Evolutionary conservation across 2,329 filamentous ascomycete species (phyloP).

Genomic region (Colletotrichum shisoi): DNA sequence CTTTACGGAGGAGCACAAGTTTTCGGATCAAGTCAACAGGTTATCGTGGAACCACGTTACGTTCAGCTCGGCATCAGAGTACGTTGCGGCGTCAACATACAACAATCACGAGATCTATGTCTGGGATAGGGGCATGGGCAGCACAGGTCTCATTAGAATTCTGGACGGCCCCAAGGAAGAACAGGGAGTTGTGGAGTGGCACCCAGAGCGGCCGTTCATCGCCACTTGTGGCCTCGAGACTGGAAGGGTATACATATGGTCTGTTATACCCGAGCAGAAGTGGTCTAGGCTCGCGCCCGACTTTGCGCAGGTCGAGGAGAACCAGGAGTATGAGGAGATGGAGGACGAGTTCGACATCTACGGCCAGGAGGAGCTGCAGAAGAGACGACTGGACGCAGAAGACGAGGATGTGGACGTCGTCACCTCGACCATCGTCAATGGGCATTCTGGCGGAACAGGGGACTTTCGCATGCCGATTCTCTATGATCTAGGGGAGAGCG

Average conservation of each 20-base stretch:
- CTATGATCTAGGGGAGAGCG: conserved; percentile 90
- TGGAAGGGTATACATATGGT: conserved; percentile 94
- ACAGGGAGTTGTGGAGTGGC: conserved; percentile 96
- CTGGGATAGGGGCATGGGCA: conserved; percentile 94
- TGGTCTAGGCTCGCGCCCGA: conserved; percentile 98
- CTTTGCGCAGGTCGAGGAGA: conserved; percentile 97
- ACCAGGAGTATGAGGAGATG: conserved; percentile 92
- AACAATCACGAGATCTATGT: conserved; percentile 99
- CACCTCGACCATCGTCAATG: conserved; percentile 69
- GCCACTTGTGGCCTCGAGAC: conserved; percentile 93
- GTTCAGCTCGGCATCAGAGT: conserved; percentile 92
- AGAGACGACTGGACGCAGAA: conserved; percentile 86
- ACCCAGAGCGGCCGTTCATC: conserved; percentile 84
- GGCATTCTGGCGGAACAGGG: conserved; percentile 57
- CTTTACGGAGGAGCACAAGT: conserved; percentile 94
- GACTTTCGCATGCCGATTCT: conserved; percentile 90
- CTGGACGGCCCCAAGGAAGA: conserved; percentile 97
- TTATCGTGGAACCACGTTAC: conserved; percentile 97
- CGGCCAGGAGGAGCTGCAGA: conserved; percentile 91
- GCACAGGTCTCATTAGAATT: conserved; percentile 81
- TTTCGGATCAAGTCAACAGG: conserved; percentile 95
- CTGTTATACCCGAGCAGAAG: conserved; percentile 90
- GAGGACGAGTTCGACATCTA: conserved; percentile 99
- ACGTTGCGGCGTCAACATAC: conserved; percentile 93
- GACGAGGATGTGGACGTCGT: conserved; percentile 94